A percentile compares a stretch with the other conserved stretches of the same genome.
phyloP scores from a whole-genome alignment of 257 asterid species.

The Primulina huaijiensis region DNA sequence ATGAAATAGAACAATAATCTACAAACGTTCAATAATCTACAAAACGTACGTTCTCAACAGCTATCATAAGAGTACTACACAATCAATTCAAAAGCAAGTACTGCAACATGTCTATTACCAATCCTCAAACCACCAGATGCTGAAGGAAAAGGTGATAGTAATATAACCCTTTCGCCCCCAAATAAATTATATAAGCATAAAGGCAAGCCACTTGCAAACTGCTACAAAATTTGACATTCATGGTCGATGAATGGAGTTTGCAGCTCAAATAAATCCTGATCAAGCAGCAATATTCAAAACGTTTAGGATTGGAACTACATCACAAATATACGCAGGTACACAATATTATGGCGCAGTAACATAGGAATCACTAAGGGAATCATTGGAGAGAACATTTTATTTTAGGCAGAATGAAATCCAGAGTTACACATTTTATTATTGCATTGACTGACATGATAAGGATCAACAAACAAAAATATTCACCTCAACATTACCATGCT shows the following conservation, averaged over 20 bases:
- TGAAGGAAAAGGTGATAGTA: not conserved
- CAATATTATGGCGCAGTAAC: constrained; percentile 5
- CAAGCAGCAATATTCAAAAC: not conserved
- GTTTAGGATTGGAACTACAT: not conserved
- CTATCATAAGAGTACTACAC: not conserved
- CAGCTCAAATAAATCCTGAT: not conserved
- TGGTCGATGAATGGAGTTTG: not conserved
- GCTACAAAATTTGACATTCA: not conserved
- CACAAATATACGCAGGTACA: not conserved
- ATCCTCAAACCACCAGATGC: not conserved
- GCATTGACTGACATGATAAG: constrained; percentile 16
- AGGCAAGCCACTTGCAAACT: not conserved
- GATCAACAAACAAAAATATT: constrained; percentile 19
- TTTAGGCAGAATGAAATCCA: constrained; percentile 8
- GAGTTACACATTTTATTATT: constrained; percentile 2
- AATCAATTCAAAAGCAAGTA: not conserved
- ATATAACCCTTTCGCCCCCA: not conserved
- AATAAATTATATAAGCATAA: not conserved
- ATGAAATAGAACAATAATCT: no score
- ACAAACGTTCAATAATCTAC: no score
- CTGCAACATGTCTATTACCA: not conserved
- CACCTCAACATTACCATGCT: constrained; percentile 53
- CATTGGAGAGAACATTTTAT: not conserved
- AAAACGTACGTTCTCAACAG: not conserved
- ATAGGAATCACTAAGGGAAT: not conserved